Conservation (phyloP, 2,329 filamentous ascomycete species). For the Alternaria viburni region DNA sequence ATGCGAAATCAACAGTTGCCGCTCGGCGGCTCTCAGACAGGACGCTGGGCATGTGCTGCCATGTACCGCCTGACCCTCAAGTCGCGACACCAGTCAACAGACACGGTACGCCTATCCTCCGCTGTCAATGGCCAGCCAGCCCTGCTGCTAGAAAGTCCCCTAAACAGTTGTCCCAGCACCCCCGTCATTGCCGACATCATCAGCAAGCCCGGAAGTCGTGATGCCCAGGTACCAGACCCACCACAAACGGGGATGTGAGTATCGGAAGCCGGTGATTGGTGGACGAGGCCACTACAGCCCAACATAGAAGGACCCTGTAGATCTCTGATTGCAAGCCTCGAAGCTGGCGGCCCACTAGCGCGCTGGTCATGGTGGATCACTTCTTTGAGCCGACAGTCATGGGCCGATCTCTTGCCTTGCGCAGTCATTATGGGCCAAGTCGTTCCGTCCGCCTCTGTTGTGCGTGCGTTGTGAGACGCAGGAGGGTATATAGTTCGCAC, state of each 20-base stretch:
- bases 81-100: conserved; percentile 9
- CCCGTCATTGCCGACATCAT: conserved; percentile 27
- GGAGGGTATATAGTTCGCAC: conserved; percentile 34
- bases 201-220: not conserved
- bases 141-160: conserved; percentile 20
- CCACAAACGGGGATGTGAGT: conserved; percentile 9
- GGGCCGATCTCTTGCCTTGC: conserved; percentile 32
- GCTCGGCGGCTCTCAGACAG: conserved; percentile 1
- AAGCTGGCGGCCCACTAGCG: not conserved
- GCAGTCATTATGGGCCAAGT: conserved; percentile 19
- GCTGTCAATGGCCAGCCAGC: conserved; percentile 11
- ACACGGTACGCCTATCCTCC: not conserved
- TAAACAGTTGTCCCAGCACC: conserved; percentile 14
- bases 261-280: conserved; percentile 25
- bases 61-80: conserved; percentile 1
- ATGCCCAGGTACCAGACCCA: conserved; percentile 4
- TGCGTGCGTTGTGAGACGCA: conserved; percentile 15
- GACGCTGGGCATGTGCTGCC: not conserved
- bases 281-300: not conserved
- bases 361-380: conserved; percentile 23
- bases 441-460: conserved; percentile 7
- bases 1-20: not conserved
- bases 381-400: conserved; percentile 21
- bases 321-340: conserved; percentile 33
- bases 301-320: conserved; percentile 41